These are phyloP conservation scores for Coniferiporia weirii DNA, from an alignment of 1,284 basidiomycete genomes.

Conservation along the genomic window DNA sequence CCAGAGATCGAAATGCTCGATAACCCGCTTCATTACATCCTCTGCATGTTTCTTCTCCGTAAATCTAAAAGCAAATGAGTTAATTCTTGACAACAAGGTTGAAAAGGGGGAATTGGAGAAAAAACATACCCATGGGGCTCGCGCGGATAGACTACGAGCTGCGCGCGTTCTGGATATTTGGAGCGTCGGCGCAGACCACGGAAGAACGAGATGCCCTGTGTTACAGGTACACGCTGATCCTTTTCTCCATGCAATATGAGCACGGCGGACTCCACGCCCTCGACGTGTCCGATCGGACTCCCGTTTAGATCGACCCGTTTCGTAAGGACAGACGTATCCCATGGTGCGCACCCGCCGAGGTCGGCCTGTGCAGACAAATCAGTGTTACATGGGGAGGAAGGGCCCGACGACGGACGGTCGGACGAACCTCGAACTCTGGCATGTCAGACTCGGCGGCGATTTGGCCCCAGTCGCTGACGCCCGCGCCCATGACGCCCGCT, in stretches of 20 bases:
- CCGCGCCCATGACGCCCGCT: conserved; percentile 21
- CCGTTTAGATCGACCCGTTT: conserved; percentile 6
- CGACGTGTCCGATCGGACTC: conserved; percentile 18
- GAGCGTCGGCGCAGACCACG: conserved; percentile 18
- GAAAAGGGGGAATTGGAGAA: not conserved
- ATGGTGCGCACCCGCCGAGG: conserved; percentile 16
- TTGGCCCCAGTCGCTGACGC: conserved; percentile 21
- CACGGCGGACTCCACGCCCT: conserved; percentile 19
- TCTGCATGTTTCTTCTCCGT: conserved; percentile 21
- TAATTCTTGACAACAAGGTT: not conserved
- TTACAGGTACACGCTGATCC: conserved; percentile 18
- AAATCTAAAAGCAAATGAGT: conserved; percentile 6
- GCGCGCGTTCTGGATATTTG: conserved; percentile 18
- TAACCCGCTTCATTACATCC: conserved; percentile 19
- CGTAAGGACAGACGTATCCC: conserved; percentile 10
- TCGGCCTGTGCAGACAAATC: conserved; percentile 4
- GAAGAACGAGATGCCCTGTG: conserved; percentile 19
- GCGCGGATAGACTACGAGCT: conserved; percentile 21
- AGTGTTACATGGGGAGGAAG: too few relatives aligned
- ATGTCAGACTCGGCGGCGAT: conserved; percentile 16
- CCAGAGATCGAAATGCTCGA: conserved; percentile 20
- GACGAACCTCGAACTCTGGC: conserved; percentile 18
- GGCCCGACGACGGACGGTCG: too few relatives aligned
- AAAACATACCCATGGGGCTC: conserved; percentile 18
- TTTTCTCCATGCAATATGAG: conserved; percentile 21